Evolutionary conservation across 2,329 filamentous ascomycete species (phyloP).

Genomic region (Pseudogymnoascus sp.): DNA sequence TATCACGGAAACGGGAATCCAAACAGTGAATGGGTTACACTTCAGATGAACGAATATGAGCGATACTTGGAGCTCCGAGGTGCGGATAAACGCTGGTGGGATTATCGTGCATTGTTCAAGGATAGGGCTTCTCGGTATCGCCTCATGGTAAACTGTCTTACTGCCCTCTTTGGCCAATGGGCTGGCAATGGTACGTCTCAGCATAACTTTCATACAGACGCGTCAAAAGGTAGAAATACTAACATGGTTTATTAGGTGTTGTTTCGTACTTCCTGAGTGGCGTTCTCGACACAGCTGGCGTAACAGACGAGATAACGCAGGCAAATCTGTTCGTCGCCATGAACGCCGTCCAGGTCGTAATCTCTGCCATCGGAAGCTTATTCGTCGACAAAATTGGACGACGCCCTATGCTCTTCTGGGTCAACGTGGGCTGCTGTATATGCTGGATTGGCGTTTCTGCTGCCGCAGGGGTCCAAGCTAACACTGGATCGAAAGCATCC

Average conservation of each 20-base stretch:
- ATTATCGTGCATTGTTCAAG: conserved; percentile 46
- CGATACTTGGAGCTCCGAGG: conserved; percentile 42
- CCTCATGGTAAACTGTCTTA: conserved; percentile 44
- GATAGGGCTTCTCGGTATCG: conserved; percentile 41
- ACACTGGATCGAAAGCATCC: conserved; percentile 27
- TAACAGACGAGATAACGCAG: conserved; percentile 39
- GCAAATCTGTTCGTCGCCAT: conserved; percentile 49
- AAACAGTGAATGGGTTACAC: conserved; percentile 43
- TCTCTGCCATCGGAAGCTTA: conserved; percentile 47
- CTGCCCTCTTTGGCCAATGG: conserved; percentile 27
- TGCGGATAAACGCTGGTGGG: conserved; percentile 49
- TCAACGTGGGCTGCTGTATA: conserved; percentile 40
- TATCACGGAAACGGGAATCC: conserved; percentile 46
- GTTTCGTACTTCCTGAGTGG: conserved; percentile 47
- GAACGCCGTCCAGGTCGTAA: conserved; percentile 46
- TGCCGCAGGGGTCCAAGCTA: conserved; percentile 33
- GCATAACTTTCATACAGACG: not conserved
- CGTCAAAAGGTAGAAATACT: not conserved
- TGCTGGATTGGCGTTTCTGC: conserved; percentile 47
- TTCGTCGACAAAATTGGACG: conserved; percentile 52
- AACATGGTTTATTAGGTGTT: conserved; percentile 18
- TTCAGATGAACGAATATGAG: conserved; percentile 42
- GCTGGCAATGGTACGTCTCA: conserved; percentile 20
- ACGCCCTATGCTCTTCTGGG: conserved; percentile 46
- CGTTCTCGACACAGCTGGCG: conserved; percentile 45